Base-by-base conservation (phyloP, 345 rosid genomes). In the Gossypium bickii region DNA sequence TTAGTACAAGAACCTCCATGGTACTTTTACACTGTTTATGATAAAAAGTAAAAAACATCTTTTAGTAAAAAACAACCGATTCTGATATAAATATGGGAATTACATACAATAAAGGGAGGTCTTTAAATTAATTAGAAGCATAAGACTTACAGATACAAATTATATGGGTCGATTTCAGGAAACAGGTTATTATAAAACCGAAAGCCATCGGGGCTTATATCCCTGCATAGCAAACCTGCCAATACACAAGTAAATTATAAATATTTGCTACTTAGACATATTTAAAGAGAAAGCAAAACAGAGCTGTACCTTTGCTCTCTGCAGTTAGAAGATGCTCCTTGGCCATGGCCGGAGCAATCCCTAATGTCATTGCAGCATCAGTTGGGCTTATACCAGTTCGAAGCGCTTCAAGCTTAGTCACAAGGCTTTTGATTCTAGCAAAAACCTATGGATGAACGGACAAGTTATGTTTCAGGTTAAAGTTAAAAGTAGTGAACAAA, bases 281-380 rank as follows among this genome's bases (percentile, higher is more conserved):
- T 44, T 49, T 74, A 58, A 75, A 71, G 34, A 68, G 34, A 65
- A 79, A 75, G 20, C 13, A 18, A 55, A 53, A 27, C 15, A 69
- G 62, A 60, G 71, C 12, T 22, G 57, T 71, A 91, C 98, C 99
- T 88, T 82, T 87, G 85, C 86, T 91, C 83, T 93, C 98, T 62
- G 99, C 97, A 69, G 89, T 81, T 57, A 93, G 85, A 78, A 95
- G 96, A 80, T 90, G 96, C 83, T 95, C 98, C 83, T 95, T 93
- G 47, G 99, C 98, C 98, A 95, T 86, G 60, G 99, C 98, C 74
- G 99, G 98, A 71, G 98, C 97, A 70, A 95, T 91, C 70, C 90
- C 97, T 74, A 95, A 80, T 29, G 91, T 88, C 84, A 91, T 89
- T 72, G 97, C 98, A 84, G 98, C 98, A 82, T 95, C 97, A 82